Percentiles rank a stretch among this genome's conserved stretches.
Evolutionary conservation across 2,329 filamentous ascomycete genomes (phyloP).

Genomic region (Botrytis fabae): DNA sequence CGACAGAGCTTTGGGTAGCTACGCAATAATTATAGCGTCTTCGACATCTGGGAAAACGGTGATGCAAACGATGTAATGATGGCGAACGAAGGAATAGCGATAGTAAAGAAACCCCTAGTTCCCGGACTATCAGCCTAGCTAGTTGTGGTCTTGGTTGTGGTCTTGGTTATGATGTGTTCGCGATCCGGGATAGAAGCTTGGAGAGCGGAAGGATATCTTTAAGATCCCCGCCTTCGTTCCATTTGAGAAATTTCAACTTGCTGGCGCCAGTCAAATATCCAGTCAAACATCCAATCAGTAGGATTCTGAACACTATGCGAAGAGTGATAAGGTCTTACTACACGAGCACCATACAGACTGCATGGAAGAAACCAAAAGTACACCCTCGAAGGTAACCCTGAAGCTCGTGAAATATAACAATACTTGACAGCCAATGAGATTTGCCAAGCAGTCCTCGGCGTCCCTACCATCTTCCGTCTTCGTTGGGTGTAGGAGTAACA

Average conservation of each 20-base stretch:
- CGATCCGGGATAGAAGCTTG: not conserved
- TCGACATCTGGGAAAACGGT: not conserved
- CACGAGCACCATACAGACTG: not conserved
- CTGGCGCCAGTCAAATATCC: not conserved
- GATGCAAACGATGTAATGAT: not conserved
- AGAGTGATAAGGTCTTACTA: not conserved
- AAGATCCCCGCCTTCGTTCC: not conserved
- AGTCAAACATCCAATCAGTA: not conserved
- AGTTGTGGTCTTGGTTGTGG: not conserved
- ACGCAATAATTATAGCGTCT: not conserved
- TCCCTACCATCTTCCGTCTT: not conserved
- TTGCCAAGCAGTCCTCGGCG: not conserved
- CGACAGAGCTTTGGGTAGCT: not conserved
- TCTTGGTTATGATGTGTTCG: not conserved
- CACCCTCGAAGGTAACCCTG: rapidly evolving
- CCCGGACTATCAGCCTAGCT: not conserved
- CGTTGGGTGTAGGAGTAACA: not conserved
- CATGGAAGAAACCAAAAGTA: not conserved
- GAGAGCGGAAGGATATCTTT: rapidly evolving
- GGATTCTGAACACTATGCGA: not conserved
- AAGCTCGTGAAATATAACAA: not conserved
- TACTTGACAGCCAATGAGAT: not conserved
- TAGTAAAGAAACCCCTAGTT: not conserved
- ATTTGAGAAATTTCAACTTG: not conserved
- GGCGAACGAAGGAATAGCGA: not conserved